These are phyloP conservation scores for Fusarium piperis DNA, from an alignment of 2,329 filamentous ascomycete genomes.

Conservation along the genomic window DNA sequence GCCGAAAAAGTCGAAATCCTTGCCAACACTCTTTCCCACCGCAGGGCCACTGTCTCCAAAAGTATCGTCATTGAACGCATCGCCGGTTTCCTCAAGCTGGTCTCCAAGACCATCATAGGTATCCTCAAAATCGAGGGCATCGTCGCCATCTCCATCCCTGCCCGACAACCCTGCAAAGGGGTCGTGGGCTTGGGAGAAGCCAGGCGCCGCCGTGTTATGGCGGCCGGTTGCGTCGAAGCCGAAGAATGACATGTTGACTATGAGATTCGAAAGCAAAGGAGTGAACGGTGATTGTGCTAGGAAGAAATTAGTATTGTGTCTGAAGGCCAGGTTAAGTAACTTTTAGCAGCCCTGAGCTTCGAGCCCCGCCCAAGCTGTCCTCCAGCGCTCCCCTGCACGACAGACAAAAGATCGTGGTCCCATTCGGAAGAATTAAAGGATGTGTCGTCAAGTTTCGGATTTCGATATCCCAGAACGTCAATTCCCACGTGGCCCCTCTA, in stretches of 20 bases:
- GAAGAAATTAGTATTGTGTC: conserved; percentile 32
- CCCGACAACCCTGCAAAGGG: conserved; percentile 86
- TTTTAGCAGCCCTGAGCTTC: conserved; percentile 22
- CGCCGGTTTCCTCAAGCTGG: conserved; percentile 88
- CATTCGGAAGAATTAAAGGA: background rate
- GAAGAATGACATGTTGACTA: conserved; percentile 83
- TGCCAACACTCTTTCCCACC: conserved; percentile 70
- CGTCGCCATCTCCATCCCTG: conserved; percentile 67
- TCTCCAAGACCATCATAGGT: conserved; percentile 96
- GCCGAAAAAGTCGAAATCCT: conserved; percentile 97
- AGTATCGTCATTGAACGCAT: conserved; percentile 97
- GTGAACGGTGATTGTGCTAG: conserved; percentile 38
- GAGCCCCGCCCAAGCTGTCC: conserved; percentile 29
- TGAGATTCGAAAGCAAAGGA: conserved; percentile 28
- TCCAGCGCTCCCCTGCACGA: background rate
- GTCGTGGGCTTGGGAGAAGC: conserved; percentile 85
- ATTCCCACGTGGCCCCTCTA: background rate
- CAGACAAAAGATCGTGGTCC: background rate
- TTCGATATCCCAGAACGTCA: background rate
- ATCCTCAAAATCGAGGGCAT: conserved; percentile 85
- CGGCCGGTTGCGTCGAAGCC: conserved; percentile 77
- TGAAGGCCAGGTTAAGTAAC: conserved; percentile 19
- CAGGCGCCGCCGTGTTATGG: conserved; percentile 75
- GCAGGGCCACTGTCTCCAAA: conserved; percentile 67
- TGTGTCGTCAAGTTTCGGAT: background rate